Percentiles rank a stretch among this genome's conserved stretches.
Conservation (phyloP, 164 flowering plant species). For the Vitis cinerea region DNA sequence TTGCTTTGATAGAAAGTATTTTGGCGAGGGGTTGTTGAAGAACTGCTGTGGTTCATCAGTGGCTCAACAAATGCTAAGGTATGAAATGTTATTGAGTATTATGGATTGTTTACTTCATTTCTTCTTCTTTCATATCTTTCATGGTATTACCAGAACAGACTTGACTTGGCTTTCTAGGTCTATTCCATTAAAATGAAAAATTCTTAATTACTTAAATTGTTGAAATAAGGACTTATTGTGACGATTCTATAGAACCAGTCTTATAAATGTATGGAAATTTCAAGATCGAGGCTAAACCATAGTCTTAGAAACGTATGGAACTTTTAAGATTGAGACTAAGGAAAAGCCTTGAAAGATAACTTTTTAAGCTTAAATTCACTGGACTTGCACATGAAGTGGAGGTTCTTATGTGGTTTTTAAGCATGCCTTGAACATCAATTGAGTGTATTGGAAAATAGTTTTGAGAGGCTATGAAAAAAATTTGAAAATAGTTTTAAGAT, state of each 20-base stretch:
- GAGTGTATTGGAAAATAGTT: too few species aligned
- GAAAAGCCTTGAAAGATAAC: not conserved
- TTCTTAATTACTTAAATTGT: not conserved
- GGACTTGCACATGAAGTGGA: too few species aligned
- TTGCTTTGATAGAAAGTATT: conserved; percentile 66
- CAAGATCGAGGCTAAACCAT: not conserved
- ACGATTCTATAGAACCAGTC: too few species aligned
- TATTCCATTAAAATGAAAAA: too few species aligned
- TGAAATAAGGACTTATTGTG: not conserved
- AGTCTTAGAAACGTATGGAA: not conserved
- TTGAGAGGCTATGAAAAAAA: too few species aligned
- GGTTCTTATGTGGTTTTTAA: not conserved
- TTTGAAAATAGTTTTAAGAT: too few species aligned
- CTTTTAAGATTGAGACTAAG: not conserved
- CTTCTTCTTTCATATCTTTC: not conserved
- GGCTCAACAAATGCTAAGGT: conserved; percentile 98
- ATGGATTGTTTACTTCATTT: not conserved
- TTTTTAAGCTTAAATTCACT: too few species aligned
- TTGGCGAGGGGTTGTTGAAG: conserved; percentile 98
- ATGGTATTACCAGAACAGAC: not conserved
- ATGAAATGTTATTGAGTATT: not conserved
- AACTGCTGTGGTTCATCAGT: conserved; percentile 94
- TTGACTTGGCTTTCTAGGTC: too few species aligned
- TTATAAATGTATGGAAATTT: too few species aligned
- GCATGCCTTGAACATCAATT: not conserved